A percentile compares a stretch with the other conserved stretches of the same genome.
Conservation (phyloP, 805 yeast species). For the Ogataea neopini region DNA sequence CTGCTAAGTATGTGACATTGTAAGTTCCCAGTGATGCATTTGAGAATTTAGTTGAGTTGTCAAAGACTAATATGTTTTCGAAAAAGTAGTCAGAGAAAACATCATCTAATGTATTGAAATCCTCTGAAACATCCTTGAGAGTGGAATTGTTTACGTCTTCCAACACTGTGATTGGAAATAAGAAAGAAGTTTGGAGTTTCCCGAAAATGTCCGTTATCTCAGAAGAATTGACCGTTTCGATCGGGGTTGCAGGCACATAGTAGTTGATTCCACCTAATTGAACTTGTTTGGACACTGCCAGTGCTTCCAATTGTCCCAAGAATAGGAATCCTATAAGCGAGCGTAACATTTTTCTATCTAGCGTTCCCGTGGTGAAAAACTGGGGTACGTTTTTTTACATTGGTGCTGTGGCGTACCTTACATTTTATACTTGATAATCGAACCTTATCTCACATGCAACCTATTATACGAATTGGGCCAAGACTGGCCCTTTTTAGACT, state of each 20-base stretch:
- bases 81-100: slow-evolving; percentile 15
- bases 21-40: not conserved
- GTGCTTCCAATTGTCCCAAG: not conserved
- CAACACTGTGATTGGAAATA: slow-evolving; percentile 12
- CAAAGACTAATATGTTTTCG: slow-evolving; percentile 9
- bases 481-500: too few species aligned
- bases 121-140: slow-evolving; percentile 1
- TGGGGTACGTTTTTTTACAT: too few species aligned
- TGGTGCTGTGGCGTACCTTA: too few species aligned
- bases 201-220: slow-evolving; percentile 4
- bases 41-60: not conserved
- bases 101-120: slow-evolving; percentile 9
- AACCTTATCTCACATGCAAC: not conserved
- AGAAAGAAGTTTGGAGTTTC: slow-evolving; percentile 6
- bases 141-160: not conserved
- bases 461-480: not conserved
- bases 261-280: slow-evolving; percentile 9
- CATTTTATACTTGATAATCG: too few species aligned
- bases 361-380: too few species aligned
- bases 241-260: slow-evolving; percentile 13
- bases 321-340: not conserved
- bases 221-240: slow-evolving; percentile 3
- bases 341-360: not conserved
- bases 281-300: slow-evolving; percentile 15
- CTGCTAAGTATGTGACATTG: not conserved